Conservation (phyloP, 1,284 basidiomycete genomes). For the Boletus austroedulis region DNA sequence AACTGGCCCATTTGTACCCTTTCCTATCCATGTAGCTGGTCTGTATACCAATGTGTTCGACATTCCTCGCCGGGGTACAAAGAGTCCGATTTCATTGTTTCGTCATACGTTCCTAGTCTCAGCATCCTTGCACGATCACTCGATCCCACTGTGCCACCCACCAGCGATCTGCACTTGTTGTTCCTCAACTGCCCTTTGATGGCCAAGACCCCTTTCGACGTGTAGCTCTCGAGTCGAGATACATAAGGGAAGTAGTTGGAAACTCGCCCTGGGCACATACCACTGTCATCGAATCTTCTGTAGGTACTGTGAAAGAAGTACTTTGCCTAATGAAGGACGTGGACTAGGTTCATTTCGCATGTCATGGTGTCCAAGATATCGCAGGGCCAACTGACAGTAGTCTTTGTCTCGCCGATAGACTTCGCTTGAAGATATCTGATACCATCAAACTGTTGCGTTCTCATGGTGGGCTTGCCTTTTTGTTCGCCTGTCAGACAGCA, state of each 20-base stretch:
- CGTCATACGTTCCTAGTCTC: too few relatives aligned
- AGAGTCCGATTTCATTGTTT: too few relatives aligned
- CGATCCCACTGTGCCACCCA: too few relatives aligned
- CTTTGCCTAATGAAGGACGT: constrained; percentile 5
- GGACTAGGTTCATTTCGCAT: constrained; percentile 6
- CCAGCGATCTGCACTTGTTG: not conserved
- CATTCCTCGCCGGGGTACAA: too few relatives aligned
- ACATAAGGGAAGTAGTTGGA: constrained; percentile 1
- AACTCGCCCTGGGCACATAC: not conserved
- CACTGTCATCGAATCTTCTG: not conserved
- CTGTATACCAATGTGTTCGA: too few relatives aligned
- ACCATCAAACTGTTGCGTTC: not conserved
- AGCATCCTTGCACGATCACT: not conserved
- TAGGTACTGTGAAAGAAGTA: constrained; percentile 11
- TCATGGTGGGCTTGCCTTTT: constrained; percentile 12
- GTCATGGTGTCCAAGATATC: too few relatives aligned
- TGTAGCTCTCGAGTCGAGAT: not conserved
- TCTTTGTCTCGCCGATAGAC: not conserved
- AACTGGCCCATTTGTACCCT: too few relatives aligned
- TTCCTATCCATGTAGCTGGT: too few relatives aligned
- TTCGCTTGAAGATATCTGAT: not conserved
- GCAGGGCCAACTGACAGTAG: too few relatives aligned
- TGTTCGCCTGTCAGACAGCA: constrained; percentile 14
- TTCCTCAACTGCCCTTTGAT: not conserved
- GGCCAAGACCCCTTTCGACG: not conserved